phyloP scores from a whole-genome alignment of 2,329 filamentous ascomycete genomes.

The Sphaerulina musiva region DNA sequence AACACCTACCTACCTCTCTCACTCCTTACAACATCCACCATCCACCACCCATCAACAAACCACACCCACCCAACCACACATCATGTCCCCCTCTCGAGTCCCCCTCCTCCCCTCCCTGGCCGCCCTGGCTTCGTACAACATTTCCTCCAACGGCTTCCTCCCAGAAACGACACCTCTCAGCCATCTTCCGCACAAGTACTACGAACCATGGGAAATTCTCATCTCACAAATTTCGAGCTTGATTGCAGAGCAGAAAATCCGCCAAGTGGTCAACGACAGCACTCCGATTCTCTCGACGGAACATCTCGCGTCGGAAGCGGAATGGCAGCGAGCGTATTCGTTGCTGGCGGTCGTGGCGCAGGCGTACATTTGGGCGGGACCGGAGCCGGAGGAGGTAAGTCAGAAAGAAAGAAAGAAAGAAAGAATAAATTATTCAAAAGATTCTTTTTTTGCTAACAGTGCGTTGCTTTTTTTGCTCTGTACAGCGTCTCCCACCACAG shows the following conservation, averaged over 20 bases:
- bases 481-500: constrained; percentile 60
- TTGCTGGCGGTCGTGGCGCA: constrained; percentile 74
- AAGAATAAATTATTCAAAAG: too few relatives aligned
- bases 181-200: constrained; percentile 79
- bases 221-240: constrained; percentile 74
- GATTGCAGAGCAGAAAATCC: constrained; percentile 71
- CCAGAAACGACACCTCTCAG: constrained; percentile 71
- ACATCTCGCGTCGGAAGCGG: constrained; percentile 71
- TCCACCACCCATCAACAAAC: background rate
- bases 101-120: constrained; percentile 17
- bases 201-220: constrained; percentile 85
- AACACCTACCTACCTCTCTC: background rate
- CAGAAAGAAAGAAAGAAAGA: too few relatives aligned
- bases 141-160: constrained; percentile 63
- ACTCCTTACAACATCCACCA: background rate
- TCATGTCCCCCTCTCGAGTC: constrained; percentile 27
- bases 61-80: background rate
- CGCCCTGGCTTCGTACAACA: constrained; percentile 23
- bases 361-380: constrained; percentile 81
- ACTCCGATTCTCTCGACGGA: constrained; percentile 76
- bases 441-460: background rate
- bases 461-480: too few relatives aligned
- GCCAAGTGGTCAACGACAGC: constrained; percentile 67
- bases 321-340: constrained; percentile 83
- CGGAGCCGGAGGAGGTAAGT: constrained; percentile 53